Evolutionary conservation across 129 eudicot species (phyloP).

Genomic region (Artemisia annua): DNA sequence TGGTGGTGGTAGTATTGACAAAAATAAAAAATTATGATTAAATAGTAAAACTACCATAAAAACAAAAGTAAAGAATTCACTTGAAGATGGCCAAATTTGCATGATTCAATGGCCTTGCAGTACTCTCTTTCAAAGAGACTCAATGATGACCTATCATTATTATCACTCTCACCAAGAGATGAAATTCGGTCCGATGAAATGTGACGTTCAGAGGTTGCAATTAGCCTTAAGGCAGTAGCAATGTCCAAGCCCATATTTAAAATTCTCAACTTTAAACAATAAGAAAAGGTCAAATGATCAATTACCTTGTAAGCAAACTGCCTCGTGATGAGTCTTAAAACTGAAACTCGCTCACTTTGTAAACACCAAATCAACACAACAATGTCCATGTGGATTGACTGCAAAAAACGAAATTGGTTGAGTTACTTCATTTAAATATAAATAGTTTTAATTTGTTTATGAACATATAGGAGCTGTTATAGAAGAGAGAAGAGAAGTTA

Average conservation of each 20-base stretch:
- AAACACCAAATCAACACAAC: too few relatives aligned
- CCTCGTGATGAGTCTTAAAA: too few relatives aligned
- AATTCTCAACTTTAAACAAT: too few relatives aligned
- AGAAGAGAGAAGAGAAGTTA: too few relatives aligned
- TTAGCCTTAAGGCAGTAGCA: slow-evolving; percentile 84
- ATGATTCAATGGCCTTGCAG: slow-evolving; percentile 66
- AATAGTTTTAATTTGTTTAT: too few relatives aligned
- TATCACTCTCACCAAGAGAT: slow-evolving; percentile 50
- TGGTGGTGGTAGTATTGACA: neutral
- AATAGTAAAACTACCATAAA: slow-evolving; percentile 13
- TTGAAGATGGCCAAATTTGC: slow-evolving; percentile 85
- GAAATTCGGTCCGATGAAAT: slow-evolving; percentile 63
- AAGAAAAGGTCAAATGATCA: too few relatives aligned
- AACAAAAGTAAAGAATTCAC: slow-evolving; percentile 82
- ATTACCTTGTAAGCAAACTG: too few relatives aligned
- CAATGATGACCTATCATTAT: slow-evolving; percentile 40
- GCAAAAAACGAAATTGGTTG: too few relatives aligned
- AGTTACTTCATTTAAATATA: too few relatives aligned
- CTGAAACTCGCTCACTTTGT: too few relatives aligned
- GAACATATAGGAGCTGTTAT: too few relatives aligned
- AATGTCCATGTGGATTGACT: too few relatives aligned
- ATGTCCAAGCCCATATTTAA: slow-evolving; percentile 58
- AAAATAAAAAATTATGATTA: neutral
- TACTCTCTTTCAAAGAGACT: slow-evolving; percentile 74
- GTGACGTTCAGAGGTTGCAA: slow-evolving; percentile 63